Percentiles rank a stretch among this genome's conserved stretches.
Conservation (phyloP, 257 asterid species). For the Ophiorrhiza pumila region DNA sequence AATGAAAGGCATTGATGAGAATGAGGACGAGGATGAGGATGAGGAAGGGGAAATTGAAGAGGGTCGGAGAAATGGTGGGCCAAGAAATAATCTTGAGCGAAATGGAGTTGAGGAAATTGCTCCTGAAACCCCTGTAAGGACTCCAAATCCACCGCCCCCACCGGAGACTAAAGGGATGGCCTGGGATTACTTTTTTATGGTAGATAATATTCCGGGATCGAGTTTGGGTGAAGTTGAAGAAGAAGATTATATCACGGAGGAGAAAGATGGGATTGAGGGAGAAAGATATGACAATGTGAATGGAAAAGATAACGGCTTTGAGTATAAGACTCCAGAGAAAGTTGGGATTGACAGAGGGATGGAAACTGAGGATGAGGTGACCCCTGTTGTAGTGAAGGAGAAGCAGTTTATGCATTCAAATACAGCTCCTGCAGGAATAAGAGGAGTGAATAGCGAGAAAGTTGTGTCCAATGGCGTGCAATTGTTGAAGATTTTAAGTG, state of each 20-base stretch:
- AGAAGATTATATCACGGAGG: constrained; percentile 46
- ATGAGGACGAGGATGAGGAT: constrained; percentile 53
- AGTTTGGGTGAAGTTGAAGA: constrained; percentile 56
- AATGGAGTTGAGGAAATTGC: constrained; percentile 38
- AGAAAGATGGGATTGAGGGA: constrained; percentile 22
- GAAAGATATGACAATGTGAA: constrained; percentile 29
- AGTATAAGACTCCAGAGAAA: constrained; percentile 69
- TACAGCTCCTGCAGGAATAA: constrained; percentile 67
- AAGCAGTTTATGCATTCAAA: constrained; percentile 75
- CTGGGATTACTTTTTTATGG: constrained; percentile 80
- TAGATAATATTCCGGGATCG: constrained; percentile 41
- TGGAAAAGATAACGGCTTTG: constrained; percentile 25
- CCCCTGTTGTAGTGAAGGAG: constrained; percentile 36
- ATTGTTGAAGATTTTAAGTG: constrained; percentile 63
- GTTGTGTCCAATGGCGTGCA: constrained; percentile 53
- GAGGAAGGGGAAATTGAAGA: constrained; percentile 49
- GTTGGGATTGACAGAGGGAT: constrained; percentile 39
- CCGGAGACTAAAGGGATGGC: constrained; percentile 64
- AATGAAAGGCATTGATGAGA: constrained; percentile 37
- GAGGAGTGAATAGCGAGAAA: constrained; percentile 29
- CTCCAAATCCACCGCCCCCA: constrained; percentile 53
- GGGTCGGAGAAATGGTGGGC: constrained; percentile 33
- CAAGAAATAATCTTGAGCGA: constrained; percentile 27
- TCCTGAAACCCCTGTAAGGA: constrained; percentile 35
- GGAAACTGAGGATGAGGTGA: constrained; percentile 56